Conservation (phyloP, 2,329 filamentous ascomycete genomes). For the Lasiodiplodia citricola region DNA sequence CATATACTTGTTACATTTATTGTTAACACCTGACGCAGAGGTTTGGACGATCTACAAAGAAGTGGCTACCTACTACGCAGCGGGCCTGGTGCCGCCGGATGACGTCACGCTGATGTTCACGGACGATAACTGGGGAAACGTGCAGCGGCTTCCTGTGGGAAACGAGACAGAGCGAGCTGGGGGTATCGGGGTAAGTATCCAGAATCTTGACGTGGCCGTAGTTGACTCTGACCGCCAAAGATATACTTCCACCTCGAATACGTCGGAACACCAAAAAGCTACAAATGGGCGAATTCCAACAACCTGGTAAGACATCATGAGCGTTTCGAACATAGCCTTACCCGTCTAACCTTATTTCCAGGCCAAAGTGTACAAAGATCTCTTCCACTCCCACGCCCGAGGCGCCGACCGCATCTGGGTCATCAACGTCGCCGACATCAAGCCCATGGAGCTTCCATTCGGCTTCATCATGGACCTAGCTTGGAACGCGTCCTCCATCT, state of each 20-base stretch:
- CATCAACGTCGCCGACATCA: slow-evolving; percentile 35
- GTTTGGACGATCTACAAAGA: slow-evolving; percentile 34
- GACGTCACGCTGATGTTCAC: slow-evolving; percentile 33
- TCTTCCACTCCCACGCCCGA: slow-evolving; percentile 29
- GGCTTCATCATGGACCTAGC: slow-evolving; percentile 33
- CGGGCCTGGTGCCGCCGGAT: slow-evolving; percentile 29
- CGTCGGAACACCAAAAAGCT: slow-evolving; percentile 30
- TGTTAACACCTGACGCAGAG: slow-evolving; percentile 1
- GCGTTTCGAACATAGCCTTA: slow-evolving; percentile 11
- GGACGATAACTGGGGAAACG: slow-evolving; percentile 33
- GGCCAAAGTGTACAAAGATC: slow-evolving; percentile 25
- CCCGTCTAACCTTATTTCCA: background rate
- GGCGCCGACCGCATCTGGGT: slow-evolving; percentile 32
- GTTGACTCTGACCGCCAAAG: background rate
- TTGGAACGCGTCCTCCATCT: slow-evolving; percentile 28
- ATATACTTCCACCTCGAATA: slow-evolving; percentile 35
- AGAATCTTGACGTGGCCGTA: background rate
- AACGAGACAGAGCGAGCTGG: slow-evolving; percentile 30
- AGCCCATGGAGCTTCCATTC: slow-evolving; percentile 33
- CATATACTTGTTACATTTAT: no score
- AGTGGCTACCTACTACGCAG: slow-evolving; percentile 31
- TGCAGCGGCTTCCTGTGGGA: slow-evolving; percentile 30
- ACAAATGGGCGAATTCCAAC: slow-evolving; percentile 33
- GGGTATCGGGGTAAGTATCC: slow-evolving; percentile 26
- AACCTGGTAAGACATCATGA: slow-evolving; percentile 27